A percentile compares a stretch with the other conserved stretches of the same genome.
These are phyloP conservation scores for Mycena pura DNA, from an alignment of 768 basidiomycete genomes.

Conservation along the genomic window DNA sequence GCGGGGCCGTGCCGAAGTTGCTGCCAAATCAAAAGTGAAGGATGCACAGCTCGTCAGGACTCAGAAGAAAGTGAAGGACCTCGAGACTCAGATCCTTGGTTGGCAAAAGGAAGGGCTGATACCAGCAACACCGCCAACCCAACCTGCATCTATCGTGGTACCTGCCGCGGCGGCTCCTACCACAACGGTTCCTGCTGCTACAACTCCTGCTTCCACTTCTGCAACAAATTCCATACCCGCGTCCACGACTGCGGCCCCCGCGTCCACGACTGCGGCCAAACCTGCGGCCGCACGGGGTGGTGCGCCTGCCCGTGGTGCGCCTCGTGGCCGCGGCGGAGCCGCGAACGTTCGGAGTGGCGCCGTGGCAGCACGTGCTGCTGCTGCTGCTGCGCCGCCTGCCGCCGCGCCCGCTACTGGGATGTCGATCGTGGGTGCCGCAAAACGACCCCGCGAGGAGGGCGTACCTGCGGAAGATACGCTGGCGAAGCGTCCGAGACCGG, in stretches of 20 bases:
- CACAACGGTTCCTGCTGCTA: constrained; percentile 33
- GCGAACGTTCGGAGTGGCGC: constrained; percentile 41
- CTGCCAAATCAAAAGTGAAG: constrained; percentile 69
- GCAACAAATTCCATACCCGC: constrained; percentile 9
- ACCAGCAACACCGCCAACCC: constrained; percentile 39
- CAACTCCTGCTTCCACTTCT: constrained; percentile 26
- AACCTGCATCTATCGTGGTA: constrained; percentile 33
- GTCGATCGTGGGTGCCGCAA: constrained; percentile 72
- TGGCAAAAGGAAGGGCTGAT: constrained; percentile 59
- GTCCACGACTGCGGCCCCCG: constrained; percentile 2
- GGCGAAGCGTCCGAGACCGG: constrained; percentile 71
- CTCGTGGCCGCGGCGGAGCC: constrained; percentile 37
- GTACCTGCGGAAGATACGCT: constrained; percentile 60
- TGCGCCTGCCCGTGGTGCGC: constrained; percentile 17
- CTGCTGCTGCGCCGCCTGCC: constrained; percentile 31
- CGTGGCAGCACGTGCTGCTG: constrained; percentile 2
- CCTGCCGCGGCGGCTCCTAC: constrained; percentile 20
- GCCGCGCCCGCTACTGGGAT: constrained; percentile 46
- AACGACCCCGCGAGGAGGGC: constrained; percentile 68
- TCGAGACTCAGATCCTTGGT: constrained; percentile 67
- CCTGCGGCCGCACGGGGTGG: constrained; percentile 23
- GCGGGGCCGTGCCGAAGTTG: constrained; percentile 68
- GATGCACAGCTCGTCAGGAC: constrained; percentile 70
- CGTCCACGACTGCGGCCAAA: constrained; percentile 24
- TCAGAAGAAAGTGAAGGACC: constrained; percentile 68